These are phyloP conservation scores for Metarhizium brunneum DNA, from an alignment of 2,329 filamentous ascomycete genomes.

Conservation along the genomic window DNA sequence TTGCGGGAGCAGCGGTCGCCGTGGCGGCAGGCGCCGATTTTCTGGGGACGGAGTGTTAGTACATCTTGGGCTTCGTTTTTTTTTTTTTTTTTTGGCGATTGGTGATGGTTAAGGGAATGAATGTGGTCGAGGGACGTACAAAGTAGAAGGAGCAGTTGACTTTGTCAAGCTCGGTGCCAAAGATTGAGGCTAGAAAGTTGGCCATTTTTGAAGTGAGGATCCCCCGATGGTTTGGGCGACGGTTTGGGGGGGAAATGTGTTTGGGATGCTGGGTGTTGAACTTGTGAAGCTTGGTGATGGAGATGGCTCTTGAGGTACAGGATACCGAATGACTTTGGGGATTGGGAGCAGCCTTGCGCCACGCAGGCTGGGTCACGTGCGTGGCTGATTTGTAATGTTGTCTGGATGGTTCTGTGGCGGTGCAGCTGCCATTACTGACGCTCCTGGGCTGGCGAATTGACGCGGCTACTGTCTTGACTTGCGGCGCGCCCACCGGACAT, in stretches of 20 bases:
- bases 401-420: constrained; percentile 7
- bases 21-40: constrained; percentile 97
- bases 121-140: constrained; percentile 18
- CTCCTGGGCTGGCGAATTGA: too few relatives aligned
- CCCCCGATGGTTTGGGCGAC: neutral
- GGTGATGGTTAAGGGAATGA: neutral
- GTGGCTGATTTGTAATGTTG: constrained; percentile 17
- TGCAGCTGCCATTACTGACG: too few relatives aligned
- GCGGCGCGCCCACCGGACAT: neutral
- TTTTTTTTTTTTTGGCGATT: neutral
- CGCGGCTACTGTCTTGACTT: neutral
- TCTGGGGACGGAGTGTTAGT: constrained; percentile 33
- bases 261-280: neutral
- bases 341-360: constrained; percentile 2
- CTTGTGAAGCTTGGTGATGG: neutral
- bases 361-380: constrained; percentile 18
- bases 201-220: constrained; percentile 51
- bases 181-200: constrained; percentile 98
- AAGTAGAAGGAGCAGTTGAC: constrained; percentile 98
- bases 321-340: neutral
- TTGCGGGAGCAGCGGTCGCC: constrained; percentile 97
- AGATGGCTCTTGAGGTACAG: neutral
- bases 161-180: constrained; percentile 99
- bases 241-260: constrained; percentile 1
- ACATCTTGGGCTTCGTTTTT: neutral